Base-by-base conservation (phyloP, 2,329 filamentous ascomycete genomes). In the Teratosphaeria gauchensis region DNA sequence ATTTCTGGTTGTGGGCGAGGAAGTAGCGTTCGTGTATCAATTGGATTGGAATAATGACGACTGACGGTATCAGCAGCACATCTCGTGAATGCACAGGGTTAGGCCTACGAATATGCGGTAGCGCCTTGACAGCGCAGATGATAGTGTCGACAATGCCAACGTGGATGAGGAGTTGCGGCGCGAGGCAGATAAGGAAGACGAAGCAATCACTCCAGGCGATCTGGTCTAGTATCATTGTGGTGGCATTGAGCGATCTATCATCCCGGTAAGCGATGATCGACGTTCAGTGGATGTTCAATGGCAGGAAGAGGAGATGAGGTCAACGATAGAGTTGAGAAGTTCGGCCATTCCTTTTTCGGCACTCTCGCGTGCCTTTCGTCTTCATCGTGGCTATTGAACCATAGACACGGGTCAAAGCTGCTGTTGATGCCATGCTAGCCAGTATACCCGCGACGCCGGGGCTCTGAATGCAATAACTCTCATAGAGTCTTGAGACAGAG, bases 181-280 rank as follows among this genome's bases (percentile, higher is more conserved):
- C 76, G 14, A 92, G 80, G 66, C 89, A 86, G 51, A 86, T 56
- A 54, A 88, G 80, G 68, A 92, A 94, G 59, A 85, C 83, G 32
- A 87, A 59, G 75, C 88, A 91, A 75, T 94, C 90, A 31, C 90
- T 71, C 72, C 87, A 87, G 6, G 86, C 89, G 52, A 94, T 83
- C 59, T 87, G 85, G 38, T 83, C 82, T 51, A 94, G 78, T 60
- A 90, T 86, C 87, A 92, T 91, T 14, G 58, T 61, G 54, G 57
- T 57, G 33, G 55, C 54, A 35, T 51, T 14, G 21, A 51, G 7
- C 16, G 24, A 30, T 21, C 24, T 28, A 28, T 28, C 24, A 28
- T 28, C 4, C 24, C 24, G 4, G 24, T 28, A 28, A 4, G 24
- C 24, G 24, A 28, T 28, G 4, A 28, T 28, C 24, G 4, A 28